Evolutionary conservation across 106 monocot genomes (phyloP).

Genomic region (Apostasia shenzhenica): DNA sequence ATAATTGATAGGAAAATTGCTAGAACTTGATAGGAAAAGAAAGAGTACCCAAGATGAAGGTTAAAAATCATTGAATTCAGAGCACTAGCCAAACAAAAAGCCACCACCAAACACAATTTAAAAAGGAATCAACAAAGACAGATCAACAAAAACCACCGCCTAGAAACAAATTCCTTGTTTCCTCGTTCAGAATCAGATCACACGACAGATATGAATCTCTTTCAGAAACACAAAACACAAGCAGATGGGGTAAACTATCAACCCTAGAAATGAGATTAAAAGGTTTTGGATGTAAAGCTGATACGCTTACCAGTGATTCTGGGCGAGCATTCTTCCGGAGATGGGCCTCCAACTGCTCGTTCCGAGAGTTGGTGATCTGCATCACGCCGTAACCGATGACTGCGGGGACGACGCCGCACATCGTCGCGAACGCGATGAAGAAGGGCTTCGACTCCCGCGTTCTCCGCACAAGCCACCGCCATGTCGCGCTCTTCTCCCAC

Average conservation of each 20-base stretch:
- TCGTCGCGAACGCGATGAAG: constrained; percentile 77
- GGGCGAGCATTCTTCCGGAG: constrained; percentile 85
- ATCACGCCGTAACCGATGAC: constrained; percentile 83
- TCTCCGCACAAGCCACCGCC: constrained; percentile 81
- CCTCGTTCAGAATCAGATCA: too few species aligned
- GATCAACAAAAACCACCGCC: too few species aligned
- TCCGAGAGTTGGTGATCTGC: constrained; percentile 76
- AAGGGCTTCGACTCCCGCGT: constrained; percentile 90
- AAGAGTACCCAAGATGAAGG: too few species aligned
- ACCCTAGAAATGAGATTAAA: not conserved
- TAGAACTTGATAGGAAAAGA: too few species aligned
- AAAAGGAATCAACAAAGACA: too few species aligned
- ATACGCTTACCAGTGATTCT: constrained; percentile 44
- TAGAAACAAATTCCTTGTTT: too few species aligned
- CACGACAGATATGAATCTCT: too few species aligned
- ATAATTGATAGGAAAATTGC: too few species aligned
- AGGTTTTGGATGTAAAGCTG: not conserved
- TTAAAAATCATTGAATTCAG: too few species aligned
- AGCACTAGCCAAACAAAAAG: too few species aligned
- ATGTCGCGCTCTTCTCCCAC: constrained; percentile 87
- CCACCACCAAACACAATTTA: too few species aligned
- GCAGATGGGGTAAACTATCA: not conserved
- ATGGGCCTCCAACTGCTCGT: constrained; percentile 75
- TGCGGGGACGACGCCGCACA: constrained; percentile 85
- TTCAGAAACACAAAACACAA: not conserved